Evolutionary conservation across 192 early-diverging fungal species (phyloP).

Genomic region (Phlyctochytrium bullatum): DNA sequence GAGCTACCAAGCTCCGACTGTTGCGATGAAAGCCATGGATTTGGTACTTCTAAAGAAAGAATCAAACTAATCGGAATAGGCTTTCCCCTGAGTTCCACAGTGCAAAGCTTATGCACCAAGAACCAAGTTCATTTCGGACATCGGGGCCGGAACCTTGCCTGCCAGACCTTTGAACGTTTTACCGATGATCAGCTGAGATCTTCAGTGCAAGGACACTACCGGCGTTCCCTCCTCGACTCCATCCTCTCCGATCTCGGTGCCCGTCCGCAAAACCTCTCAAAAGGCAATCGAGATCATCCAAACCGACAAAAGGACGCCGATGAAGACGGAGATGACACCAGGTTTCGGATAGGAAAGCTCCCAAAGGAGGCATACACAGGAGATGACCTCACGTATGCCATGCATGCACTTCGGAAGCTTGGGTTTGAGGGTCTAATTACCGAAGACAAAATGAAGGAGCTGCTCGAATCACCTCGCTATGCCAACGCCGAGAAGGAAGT

Average conservation of each 20-base stretch:
- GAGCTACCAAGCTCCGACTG: slow-evolving; percentile 13
- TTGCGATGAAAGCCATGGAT: no score
- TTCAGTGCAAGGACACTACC: slow-evolving; percentile 17
- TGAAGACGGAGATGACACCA: background rate
- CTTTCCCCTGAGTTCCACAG: slow-evolving; percentile 14
- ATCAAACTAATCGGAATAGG: no score
- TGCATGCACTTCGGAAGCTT: slow-evolving; percentile 11
- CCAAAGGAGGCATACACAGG: slow-evolving; percentile 5
- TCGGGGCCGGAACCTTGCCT: slow-evolving; percentile 22
- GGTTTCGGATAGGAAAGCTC: slow-evolving; percentile 15
- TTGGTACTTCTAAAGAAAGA: no score
- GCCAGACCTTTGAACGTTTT: slow-evolving; percentile 25
- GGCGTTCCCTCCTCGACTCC: slow-evolving; percentile 18
- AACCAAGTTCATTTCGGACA: slow-evolving; percentile 18
- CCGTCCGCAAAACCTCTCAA: background rate
- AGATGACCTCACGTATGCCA: slow-evolving; percentile 6
- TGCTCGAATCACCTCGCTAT: slow-evolving; percentile 7
- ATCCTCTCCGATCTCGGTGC: slow-evolving; percentile 7
- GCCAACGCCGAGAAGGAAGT: slow-evolving; percentile 12
- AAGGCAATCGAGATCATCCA: background rate
- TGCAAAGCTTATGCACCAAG: background rate
- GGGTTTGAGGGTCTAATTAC: slow-evolving; percentile 6
- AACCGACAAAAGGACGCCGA: background rate
- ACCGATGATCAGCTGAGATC: background rate
- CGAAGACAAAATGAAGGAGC: slow-evolving; percentile 7